phyloP scores from a whole-genome alignment of 768 basidiomycete species.

The Coprinopsis strossmayeri region DNA sequence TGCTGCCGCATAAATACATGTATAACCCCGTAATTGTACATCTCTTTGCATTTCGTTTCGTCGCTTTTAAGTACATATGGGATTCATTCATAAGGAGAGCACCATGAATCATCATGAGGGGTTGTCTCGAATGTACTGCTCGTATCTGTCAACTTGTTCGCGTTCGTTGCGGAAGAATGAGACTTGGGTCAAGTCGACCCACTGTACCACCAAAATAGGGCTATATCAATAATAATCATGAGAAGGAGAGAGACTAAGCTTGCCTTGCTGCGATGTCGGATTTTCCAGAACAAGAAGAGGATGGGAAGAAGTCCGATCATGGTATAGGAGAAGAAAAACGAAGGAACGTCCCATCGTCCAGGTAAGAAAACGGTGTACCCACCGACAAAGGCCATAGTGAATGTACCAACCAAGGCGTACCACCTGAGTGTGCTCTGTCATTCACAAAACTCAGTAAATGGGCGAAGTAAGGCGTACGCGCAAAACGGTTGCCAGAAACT shows the following conservation, averaged over 20 bases:
- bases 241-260: constrained; percentile 4
- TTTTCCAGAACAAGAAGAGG: constrained; percentile 40
- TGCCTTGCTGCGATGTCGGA: constrained; percentile 34
- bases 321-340: constrained; percentile 43
- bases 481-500: constrained; percentile 47
- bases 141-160: constrained; percentile 35
- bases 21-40: neutral
- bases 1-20: constrained; percentile 11
- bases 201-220: too few species aligned
- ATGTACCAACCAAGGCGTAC: constrained; percentile 37
- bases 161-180: constrained; percentile 43
- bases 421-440: constrained; percentile 23
- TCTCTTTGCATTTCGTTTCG: neutral
- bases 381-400: constrained; percentile 40
- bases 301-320: constrained; percentile 38
- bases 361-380: constrained; percentile 49
- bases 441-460: neutral
- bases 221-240: too few species aligned
- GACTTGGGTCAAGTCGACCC: constrained; percentile 30
- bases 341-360: constrained; percentile 39
- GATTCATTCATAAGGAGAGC: too few species aligned
- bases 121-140: constrained; percentile 17
- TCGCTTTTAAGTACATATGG: too few species aligned
- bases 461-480: constrained; percentile 24
- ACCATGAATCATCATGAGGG: neutral